A percentile compares a stretch with the other conserved stretches of the same genome.
phyloP scores from a whole-genome alignment of 768 basidiomycete species.

The Tricholoma hemisulphureum region DNA sequence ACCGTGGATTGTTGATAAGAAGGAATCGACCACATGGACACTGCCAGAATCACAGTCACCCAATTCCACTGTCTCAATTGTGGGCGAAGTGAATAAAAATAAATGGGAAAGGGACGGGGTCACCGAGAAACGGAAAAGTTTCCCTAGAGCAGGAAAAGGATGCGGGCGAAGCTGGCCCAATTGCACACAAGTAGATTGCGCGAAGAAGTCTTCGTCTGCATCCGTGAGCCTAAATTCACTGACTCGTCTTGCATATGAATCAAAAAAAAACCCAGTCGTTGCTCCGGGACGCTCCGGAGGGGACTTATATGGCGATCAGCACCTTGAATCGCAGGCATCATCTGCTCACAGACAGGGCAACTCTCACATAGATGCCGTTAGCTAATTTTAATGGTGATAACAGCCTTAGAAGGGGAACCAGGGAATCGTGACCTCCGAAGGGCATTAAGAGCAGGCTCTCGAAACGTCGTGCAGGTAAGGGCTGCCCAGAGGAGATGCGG shows the following conservation, averaged over 20 bases:
- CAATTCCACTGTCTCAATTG: neutral
- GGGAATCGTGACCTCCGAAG: constrained; percentile 7
- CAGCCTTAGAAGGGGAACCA: constrained; percentile 8
- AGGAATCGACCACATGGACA: neutral
- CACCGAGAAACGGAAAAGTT: neutral
- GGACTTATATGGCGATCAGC: neutral
- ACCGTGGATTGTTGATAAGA: neutral
- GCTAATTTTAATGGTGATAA: constrained; percentile 3
- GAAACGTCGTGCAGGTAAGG: constrained; percentile 10
- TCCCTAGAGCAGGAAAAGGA: constrained; percentile 3
- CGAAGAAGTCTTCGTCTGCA: neutral
- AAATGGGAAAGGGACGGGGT: constrained; percentile 1
- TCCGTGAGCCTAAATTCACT: neutral
- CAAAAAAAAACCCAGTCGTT: constrained; percentile 4
- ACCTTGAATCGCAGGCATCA: neutral
- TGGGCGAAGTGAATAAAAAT: constrained; percentile 4
- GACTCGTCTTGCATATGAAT: neutral
- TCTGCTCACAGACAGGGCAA: neutral
- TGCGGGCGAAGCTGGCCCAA: neutral
- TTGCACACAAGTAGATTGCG: neutral
- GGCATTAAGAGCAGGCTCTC: constrained; percentile 8
- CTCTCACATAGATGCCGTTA: constrained; percentile 8
- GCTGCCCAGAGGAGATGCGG: constrained; percentile 3
- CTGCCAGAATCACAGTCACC: neutral
- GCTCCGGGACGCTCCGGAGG: neutral